Evolutionary conservation across 164 flowering plant genomes (phyloP).

Genomic region (Kingdonia uniflora): DNA sequence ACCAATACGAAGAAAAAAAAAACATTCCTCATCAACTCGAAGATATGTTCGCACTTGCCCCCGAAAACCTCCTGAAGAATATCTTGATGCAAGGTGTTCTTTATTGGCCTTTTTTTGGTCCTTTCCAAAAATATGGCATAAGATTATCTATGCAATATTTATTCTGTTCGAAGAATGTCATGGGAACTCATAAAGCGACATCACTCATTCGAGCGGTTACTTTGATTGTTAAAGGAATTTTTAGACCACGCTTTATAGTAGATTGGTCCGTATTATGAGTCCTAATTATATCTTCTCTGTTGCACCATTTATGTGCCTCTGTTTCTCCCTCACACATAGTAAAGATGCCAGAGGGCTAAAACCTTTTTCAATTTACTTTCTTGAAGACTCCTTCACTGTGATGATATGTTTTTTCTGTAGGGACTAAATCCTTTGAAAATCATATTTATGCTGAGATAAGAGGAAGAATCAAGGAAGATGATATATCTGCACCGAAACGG

Average conservation of each 20-base stretch:
- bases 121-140: too few species aligned
- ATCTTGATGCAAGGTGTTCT: too few species aligned
- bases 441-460: slow-evolving; percentile 59
- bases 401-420: slow-evolving; percentile 18
- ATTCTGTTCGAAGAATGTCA: too few species aligned
- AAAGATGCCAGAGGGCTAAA: background rate
- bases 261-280: background rate
- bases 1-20: too few species aligned
- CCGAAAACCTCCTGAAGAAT: too few species aligned
- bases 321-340: background rate
- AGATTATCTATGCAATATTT: too few species aligned
- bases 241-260: background rate
- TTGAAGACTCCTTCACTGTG: background rate
- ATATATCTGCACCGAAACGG: slow-evolving; percentile 65
- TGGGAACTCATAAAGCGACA: too few species aligned
- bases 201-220: too few species aligned
- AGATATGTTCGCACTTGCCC: too few species aligned
- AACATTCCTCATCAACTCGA: too few species aligned
- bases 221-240: too few species aligned
- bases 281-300: background rate
- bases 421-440: slow-evolving; percentile 50
- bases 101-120: too few species aligned
- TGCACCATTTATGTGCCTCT: background rate
- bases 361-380: slow-evolving; percentile 1
- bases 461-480: slow-evolving; percentile 86